Evolutionary conservation across 139 green algal genomes (phyloP).

Genomic region (Spirogloea muscicola): DNA sequence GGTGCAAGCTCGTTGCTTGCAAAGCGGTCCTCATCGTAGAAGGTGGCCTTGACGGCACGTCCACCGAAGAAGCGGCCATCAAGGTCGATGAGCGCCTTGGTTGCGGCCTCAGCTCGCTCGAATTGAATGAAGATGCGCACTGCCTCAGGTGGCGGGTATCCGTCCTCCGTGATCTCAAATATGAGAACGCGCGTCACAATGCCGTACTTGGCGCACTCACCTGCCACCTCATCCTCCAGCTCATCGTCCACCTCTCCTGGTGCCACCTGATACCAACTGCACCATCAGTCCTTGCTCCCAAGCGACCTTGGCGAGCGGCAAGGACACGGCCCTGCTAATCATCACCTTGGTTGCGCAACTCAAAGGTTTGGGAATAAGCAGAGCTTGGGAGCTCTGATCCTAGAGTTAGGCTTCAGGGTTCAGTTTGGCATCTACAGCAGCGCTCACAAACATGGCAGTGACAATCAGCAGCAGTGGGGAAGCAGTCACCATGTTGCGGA

Average conservation of each 20-base stretch:
- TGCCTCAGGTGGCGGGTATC: constrained; percentile 63
- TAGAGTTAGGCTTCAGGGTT: too few relatives aligned
- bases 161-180: constrained; percentile 67
- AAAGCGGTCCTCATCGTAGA: constrained; percentile 81
- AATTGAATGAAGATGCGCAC: constrained; percentile 90
- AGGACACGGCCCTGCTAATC: too few relatives aligned
- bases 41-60: constrained; percentile 67
- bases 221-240: constrained; percentile 84
- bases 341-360: too few relatives aligned
- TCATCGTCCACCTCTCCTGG: constrained; percentile 87
- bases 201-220: constrained; percentile 87
- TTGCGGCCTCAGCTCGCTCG: constrained; percentile 66
- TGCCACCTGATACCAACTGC: constrained; percentile 55
- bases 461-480: too few relatives aligned
- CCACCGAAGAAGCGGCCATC: constrained; percentile 79
- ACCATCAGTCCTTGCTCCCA: constrained; percentile 6
- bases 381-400: too few relatives aligned
- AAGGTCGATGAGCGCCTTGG: constrained; percentile 69
- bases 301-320: neutral
- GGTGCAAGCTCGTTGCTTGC: constrained; percentile 69
- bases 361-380: too few relatives aligned
- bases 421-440: too few relatives aligned
- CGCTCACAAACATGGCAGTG: too few relatives aligned
- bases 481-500: constrained; percentile 70
- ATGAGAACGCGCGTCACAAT: constrained; percentile 75